Conservation (phyloP, 495 filamentous ascomycete genomes). For the Xeromyces bisporus region DNA sequence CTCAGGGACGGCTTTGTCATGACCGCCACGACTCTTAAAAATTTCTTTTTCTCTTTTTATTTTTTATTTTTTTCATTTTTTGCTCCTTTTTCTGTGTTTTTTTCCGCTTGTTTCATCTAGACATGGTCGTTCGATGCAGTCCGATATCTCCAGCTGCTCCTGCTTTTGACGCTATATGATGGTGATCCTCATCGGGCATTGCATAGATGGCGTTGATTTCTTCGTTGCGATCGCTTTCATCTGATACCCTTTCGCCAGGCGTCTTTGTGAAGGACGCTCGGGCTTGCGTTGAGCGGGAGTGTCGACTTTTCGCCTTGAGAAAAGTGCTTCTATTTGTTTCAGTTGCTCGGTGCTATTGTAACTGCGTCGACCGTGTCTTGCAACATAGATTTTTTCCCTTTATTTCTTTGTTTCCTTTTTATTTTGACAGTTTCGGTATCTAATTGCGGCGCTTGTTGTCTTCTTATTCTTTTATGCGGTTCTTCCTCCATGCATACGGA, state of each 20-base stretch:
- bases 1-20: constrained; percentile 35
- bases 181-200: constrained; percentile 31
- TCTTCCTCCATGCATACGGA: constrained; percentile 9
- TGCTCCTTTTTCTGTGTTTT: constrained; percentile 18
- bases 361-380: constrained; percentile 26
- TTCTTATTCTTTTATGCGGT: too few species aligned
- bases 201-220: constrained; percentile 70
- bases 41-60: constrained; percentile 8
- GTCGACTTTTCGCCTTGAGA: constrained; percentile 22
- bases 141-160: constrained; percentile 22
- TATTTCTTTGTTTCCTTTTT: too few species aligned
- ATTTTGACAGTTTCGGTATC: constrained; percentile 34
- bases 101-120: constrained; percentile 19
- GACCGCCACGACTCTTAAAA: constrained; percentile 28
- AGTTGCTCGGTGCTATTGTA: constrained; percentile 27
- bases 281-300: constrained; percentile 27
- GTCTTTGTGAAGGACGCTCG: constrained; percentile 25
- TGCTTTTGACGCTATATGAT: constrained; percentile 16
- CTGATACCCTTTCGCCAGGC: constrained; percentile 43
- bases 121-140: constrained; percentile 30
- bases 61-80: constrained; percentile 10
- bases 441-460: constrained; percentile 27
- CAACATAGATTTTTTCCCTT: constrained; percentile 33
- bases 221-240: constrained; percentile 29
- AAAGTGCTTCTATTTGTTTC: constrained; percentile 32